Conservation (phyloP, 495 filamentous ascomycete genomes). For the Neurospora pannonica region DNA sequence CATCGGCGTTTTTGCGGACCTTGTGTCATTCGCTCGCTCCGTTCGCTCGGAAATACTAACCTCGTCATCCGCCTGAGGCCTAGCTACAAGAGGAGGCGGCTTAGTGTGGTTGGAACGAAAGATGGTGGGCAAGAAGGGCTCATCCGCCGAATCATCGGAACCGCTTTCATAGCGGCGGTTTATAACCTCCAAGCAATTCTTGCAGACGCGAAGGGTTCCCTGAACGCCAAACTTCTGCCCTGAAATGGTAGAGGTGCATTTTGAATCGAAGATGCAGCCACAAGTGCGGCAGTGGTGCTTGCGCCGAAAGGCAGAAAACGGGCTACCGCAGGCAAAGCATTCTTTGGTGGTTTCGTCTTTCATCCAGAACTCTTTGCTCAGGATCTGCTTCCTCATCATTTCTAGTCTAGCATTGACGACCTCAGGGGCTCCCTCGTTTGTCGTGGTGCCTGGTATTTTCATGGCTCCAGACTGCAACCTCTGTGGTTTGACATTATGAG, state of each 20-base stretch:
- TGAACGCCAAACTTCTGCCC: constrained; percentile 81
- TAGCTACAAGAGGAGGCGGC: constrained; percentile 18
- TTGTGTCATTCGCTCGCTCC: constrained; percentile 31
- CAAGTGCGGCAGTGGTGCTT: constrained; percentile 95
- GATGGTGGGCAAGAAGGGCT: constrained; percentile 43
- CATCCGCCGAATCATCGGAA: constrained; percentile 77
- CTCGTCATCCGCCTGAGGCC: constrained; percentile 24
- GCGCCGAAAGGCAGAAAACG: constrained; percentile 86
- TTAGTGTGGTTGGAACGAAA: constrained; percentile 43
- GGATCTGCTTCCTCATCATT: constrained; percentile 68
- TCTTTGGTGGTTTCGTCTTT: constrained; percentile 96
- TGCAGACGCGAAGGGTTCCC: constrained; percentile 82
- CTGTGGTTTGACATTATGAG: constrained; percentile 32
- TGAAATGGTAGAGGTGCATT: constrained; percentile 84
- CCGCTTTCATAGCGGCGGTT: constrained; percentile 77
- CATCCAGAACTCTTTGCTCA: constrained; percentile 99
- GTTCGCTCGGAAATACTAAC: constrained; percentile 31
- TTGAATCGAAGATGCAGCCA: constrained; percentile 95
- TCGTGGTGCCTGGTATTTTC: constrained; percentile 44
- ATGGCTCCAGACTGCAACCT: constrained; percentile 33
- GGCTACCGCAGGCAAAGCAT: constrained; percentile 83
- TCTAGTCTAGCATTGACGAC: constrained; percentile 52
- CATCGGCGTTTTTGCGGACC: constrained; percentile 46
- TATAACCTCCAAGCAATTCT: constrained; percentile 87
- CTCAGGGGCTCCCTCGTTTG: constrained; percentile 47